phyloP scores from a whole-genome alignment of 345 rosid species.

The Mercurialis annua region DNA sequence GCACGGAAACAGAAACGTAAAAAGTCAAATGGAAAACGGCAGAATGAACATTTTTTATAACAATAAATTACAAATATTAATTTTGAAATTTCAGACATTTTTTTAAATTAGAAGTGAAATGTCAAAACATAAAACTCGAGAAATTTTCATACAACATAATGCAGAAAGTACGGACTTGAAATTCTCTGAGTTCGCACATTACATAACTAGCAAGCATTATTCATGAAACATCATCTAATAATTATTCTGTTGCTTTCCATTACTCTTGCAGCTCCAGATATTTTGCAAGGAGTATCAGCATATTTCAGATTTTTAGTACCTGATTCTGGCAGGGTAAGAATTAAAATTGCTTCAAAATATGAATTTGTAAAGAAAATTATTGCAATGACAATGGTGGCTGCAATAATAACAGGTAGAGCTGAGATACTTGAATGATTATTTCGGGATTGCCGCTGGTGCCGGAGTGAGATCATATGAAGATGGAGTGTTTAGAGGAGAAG shows the following conservation, averaged over 20 bases:
- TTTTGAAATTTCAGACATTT: background rate
- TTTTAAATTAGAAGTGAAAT: too few relatives aligned
- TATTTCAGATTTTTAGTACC: constrained; percentile 39
- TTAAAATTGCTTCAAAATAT: background rate
- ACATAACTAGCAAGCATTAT: too few relatives aligned
- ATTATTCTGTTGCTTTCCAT: background rate
- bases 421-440: constrained; percentile 36
- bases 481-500: constrained; percentile 24
- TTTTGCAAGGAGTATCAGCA: constrained; percentile 47
- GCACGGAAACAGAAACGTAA: too few relatives aligned
- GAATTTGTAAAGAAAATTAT: too few relatives aligned
- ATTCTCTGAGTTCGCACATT: too few relatives aligned
- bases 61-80: too few relatives aligned
- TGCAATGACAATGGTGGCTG: constrained; percentile 6
- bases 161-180: too few relatives aligned
- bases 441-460: constrained; percentile 39
- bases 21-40: too few relatives aligned
- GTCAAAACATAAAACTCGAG: too few relatives aligned
- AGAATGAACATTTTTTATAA: too few relatives aligned
- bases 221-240: too few relatives aligned
- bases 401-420: constrained; percentile 38
- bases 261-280: constrained; percentile 37
- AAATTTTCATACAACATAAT: too few relatives aligned
- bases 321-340: constrained; percentile 41
- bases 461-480: constrained; percentile 29